These are phyloP conservation scores for Globisporangium takayamanum DNA, from an alignment of 352 stramenopile genomes.

Conservation along the genomic window DNA sequence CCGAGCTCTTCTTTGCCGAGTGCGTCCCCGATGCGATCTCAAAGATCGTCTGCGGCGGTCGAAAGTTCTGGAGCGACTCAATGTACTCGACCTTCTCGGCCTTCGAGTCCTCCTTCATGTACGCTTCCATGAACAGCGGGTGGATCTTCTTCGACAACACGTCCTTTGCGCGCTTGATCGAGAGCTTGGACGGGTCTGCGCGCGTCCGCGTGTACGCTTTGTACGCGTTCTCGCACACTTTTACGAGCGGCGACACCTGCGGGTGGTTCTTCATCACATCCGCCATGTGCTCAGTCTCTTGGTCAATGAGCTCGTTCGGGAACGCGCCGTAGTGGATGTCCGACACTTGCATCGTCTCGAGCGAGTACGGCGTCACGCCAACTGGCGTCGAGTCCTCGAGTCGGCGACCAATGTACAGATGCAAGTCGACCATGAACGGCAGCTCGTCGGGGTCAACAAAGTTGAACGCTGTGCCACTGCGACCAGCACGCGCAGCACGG, in stretches of 20 bases:
- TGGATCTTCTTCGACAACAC: constrained; percentile 89
- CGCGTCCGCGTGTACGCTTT: constrained; percentile 97
- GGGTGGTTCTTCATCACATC: constrained; percentile 82
- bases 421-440: constrained; percentile 98
- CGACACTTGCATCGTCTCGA: constrained; percentile 92
- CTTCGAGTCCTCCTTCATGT: constrained; percentile 77
- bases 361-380: constrained; percentile 73
- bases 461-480: constrained; percentile 93
- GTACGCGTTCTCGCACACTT: constrained; percentile 95
- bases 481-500: constrained; percentile 93
- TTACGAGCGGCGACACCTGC: constrained; percentile 68
- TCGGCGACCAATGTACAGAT: constrained; percentile 92
- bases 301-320: constrained; percentile 93
- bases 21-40: constrained; percentile 88
- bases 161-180: constrained; percentile 93
- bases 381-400: constrained; percentile 67
- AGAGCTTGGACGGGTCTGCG: constrained; percentile 93
- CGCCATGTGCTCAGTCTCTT: constrained; percentile 94
- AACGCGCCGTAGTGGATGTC: constrained; percentile 98
- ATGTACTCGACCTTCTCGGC: constrained; percentile 89
- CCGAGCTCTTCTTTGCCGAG: constrained; percentile 70
- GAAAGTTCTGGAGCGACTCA: constrained; percentile 88
- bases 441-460: constrained; percentile 97
- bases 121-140: constrained; percentile 87
- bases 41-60: constrained; percentile 95